These are phyloP conservation scores for Microbotryum silenes-acaulis DNA, from an alignment of 1,284 basidiomycete genomes.

Conservation along the genomic window DNA sequence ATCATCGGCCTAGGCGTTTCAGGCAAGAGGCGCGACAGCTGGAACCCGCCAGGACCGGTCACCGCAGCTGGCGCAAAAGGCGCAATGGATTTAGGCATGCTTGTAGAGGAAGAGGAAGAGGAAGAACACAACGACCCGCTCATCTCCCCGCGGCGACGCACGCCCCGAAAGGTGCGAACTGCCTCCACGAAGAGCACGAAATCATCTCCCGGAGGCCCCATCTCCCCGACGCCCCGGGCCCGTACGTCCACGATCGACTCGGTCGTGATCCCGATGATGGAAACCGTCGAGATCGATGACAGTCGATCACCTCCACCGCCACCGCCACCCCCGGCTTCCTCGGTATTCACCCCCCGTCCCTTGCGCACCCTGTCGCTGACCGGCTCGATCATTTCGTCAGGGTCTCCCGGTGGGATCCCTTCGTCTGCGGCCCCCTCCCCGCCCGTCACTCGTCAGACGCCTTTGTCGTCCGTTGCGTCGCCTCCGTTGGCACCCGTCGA, in stretches of 20 bases:
- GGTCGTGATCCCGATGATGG: constrained; percentile 3
- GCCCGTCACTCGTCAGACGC: constrained; percentile 2
- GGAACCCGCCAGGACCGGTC: constrained; percentile 16
- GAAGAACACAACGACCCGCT: constrained; percentile 19
- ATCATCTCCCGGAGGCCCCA: no score
- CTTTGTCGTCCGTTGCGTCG: not conserved
- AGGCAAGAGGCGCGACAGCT: constrained; percentile 19
- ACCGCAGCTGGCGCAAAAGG: constrained; percentile 16
- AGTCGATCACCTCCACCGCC: not conserved
- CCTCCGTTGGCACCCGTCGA: not conserved
- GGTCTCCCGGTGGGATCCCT: no score
- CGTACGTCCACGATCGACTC: constrained; percentile 2
- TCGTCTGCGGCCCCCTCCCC: no score
- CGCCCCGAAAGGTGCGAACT: constrained; percentile 18
- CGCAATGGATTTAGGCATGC: constrained; percentile 26
- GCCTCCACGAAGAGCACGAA: not conserved
- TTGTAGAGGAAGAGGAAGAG: constrained; percentile 31
- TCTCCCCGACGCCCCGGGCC: not conserved
- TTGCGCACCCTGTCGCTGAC: not conserved
- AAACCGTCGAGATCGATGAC: not conserved
- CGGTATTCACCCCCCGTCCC: not conserved
- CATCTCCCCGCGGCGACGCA: constrained; percentile 7
- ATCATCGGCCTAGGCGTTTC: constrained; percentile 29
- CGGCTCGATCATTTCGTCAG: no score
- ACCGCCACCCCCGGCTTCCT: not conserved